Evolutionary conservation across 208 protist genomes (phyloP), one percentile per base, ranked within the genome.

Genomic region (Kentomonas sorsogonicus): DNA sequence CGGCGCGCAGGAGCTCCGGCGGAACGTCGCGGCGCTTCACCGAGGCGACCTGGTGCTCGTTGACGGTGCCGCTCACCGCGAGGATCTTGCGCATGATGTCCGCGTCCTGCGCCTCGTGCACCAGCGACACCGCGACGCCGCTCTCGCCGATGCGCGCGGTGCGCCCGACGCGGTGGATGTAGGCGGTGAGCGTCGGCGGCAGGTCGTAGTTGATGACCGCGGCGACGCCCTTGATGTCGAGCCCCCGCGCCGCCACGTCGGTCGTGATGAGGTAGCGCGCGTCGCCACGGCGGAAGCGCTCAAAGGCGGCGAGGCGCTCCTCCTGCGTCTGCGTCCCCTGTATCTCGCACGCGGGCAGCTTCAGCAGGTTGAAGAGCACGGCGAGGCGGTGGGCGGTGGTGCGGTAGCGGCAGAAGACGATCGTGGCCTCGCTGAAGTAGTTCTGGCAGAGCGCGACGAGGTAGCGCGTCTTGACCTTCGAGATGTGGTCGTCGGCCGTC

Each of bases 121-220:
- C 97, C 1, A 99, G 72, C 0, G 97, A 98, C 9, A 99, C 88
- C 1, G 98, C 89, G 22, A 77, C 83, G 40, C 97, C 97, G 16
- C 73, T 77, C 10, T 83, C 69, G 1, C 97, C 97, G 25, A 98
- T 98, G 59, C 98, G 80, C 2, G 97, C 98, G 13, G 97, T 99
- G 57, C 98, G 79, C 38, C 98, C 98, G 1, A 99, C 97, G 40
- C 98, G 86, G 67, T 99, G 98, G 44, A 99, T 97, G 73, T 99
- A 99, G 38, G 97, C 96, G 40, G 98, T 99, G 3, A 97, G 86
- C 47, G 97, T 94, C 0, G 82, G 71, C 0, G 97, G 98, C 34
- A 99, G 70, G 66, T 99, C 97, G 66, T 93, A 98, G 78, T 99
- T 99, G 56, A 99, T 91, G 46, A 99, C 97, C 0, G 96, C 74